Percentiles rank a stretch among this genome's conserved stretches.
Evolutionary conservation across 163 green algal genomes (phyloP).

Genomic region (Scenedesmus sp.): DNA sequence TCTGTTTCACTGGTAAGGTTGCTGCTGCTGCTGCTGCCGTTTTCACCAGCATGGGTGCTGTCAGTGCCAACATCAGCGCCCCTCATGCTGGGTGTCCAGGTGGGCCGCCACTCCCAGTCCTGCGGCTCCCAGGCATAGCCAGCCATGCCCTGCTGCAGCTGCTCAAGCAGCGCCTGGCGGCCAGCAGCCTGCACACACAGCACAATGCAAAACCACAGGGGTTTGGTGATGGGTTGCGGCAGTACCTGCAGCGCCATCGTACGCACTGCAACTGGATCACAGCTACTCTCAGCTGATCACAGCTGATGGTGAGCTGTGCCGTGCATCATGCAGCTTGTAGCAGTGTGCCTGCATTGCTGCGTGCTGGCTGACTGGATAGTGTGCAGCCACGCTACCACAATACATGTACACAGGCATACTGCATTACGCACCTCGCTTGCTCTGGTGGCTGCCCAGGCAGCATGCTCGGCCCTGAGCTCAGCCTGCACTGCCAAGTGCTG

Average conservation of each 20-base stretch:
- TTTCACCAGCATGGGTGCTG: no score
- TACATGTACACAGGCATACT: not conserved
- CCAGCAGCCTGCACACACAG: slow-evolving; percentile 19
- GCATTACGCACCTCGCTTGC: slow-evolving; percentile 22
- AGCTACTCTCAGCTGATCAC: not conserved
- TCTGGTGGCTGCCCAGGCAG: slow-evolving; percentile 12
- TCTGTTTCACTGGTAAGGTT: not conserved
- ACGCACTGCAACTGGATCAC: not conserved
- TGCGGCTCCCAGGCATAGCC: slow-evolving; percentile 40
- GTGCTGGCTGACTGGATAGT: not conserved
- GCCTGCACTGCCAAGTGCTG: slow-evolving; percentile 10
- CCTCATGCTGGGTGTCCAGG: slow-evolving; percentile 43
- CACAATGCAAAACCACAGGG: no score
- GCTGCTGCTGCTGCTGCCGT: slow-evolving; percentile 10
- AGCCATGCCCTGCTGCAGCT: slow-evolving; percentile 49
- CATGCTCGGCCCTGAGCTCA: not conserved
- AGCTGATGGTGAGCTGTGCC: not conserved
- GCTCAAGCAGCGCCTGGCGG: slow-evolving; percentile 1
- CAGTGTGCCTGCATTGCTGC: not conserved
- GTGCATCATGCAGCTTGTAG: not conserved
- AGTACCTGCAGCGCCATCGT: not conserved
- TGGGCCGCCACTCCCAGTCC: slow-evolving; percentile 52
- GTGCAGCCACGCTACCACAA: no score
- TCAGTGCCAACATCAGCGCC: not conserved
- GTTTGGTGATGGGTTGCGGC: not conserved